Evolutionary conservation across 1,284 basidiomycete genomes (phyloP), one percentile per base, ranked within the genome.

Genomic region (Anthracocystis panici-leucophaei): DNA sequence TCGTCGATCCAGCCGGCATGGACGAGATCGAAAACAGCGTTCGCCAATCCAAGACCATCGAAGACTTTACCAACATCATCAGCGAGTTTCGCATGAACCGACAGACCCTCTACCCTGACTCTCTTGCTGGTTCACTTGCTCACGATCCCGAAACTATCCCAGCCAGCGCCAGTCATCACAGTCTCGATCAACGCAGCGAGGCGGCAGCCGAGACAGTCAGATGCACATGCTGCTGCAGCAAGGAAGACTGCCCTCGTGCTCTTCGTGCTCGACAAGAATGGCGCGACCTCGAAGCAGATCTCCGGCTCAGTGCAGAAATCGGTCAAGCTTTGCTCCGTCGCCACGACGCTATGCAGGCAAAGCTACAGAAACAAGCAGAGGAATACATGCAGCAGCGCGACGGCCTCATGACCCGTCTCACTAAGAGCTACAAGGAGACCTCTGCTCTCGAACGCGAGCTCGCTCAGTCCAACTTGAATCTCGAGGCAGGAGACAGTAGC

Each of bases 251-350:
- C 49, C 72, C 77, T 3, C 65, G 75, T 20, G 75, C 79, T 10
- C 63, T 69, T 14, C 69, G 81, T 14, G 78, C 82, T n/a, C 67
- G 74, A 14, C 65, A 75, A 56, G 81, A 84, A 49, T 79, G 82
- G 71, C 69, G 75, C n/a, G 78, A 84, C 25, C 73, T 84, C 51
- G 83, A 84, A 54, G 74, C 75, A 11, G 82, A 84, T 50, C 75
- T 84, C 23, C 77, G 80, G 18, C 75, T 84, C n/a, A 84, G 82
- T 45, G 83, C 83, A 94, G 94, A 97, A 87, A 92, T 97, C 51
- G 95, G 95, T 1, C 93, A 94, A 85, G 94, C 94, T 1, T 87
- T 98, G 49, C 86, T 97, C 52, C 90, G 92, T 81, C 88, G 92
- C 70, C 93, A 95, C 84, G 94, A 96, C 86, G 92, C 91, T 4